These are phyloP conservation scores for Apostasia ramifera DNA, from an alignment of 106 monocot species.

Conservation along the genomic window DNA sequence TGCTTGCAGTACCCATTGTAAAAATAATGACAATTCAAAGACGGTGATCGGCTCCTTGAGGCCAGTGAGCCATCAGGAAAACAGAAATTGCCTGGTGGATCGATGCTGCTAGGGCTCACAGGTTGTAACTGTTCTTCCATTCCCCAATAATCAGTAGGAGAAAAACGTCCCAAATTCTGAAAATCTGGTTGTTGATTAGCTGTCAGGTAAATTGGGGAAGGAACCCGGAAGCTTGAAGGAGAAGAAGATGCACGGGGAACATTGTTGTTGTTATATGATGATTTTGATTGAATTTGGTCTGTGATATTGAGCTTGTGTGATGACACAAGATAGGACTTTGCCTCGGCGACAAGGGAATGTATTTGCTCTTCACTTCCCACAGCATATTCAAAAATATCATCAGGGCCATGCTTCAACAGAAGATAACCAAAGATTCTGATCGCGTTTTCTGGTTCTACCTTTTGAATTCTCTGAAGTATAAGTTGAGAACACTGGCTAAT, in stretches of 20 bases:
- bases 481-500: constrained; percentile 31
- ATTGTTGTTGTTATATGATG: not conserved
- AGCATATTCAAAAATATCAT: constrained; percentile 47
- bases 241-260: constrained; percentile 16
- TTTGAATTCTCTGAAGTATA: constrained; percentile 32
- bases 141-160: not conserved
- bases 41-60: not conserved
- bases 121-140: not conserved
- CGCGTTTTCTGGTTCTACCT: constrained; percentile 47
- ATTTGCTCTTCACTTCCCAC: constrained; percentile 35
- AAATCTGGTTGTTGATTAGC: not conserved
- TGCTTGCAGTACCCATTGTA: constrained; percentile 69
- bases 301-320: constrained; percentile 8
- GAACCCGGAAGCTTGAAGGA: constrained; percentile 18
- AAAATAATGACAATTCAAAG: constrained; percentile 49
- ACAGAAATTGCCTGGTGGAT: not conserved
- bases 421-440: constrained; percentile 55
- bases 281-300: constrained; percentile 4
- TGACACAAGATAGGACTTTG: constrained; percentile 21
- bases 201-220: constrained; percentile 1
- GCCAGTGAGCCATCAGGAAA: not conserved
- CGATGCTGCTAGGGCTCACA: not conserved
- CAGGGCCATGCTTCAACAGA: constrained; percentile 20
- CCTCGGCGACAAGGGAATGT: constrained; percentile 29
- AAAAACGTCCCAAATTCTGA: not conserved